Evolutionary conservation across 2,329 filamentous ascomycete genomes (phyloP).

Genomic region (Shiraia sp.): DNA sequence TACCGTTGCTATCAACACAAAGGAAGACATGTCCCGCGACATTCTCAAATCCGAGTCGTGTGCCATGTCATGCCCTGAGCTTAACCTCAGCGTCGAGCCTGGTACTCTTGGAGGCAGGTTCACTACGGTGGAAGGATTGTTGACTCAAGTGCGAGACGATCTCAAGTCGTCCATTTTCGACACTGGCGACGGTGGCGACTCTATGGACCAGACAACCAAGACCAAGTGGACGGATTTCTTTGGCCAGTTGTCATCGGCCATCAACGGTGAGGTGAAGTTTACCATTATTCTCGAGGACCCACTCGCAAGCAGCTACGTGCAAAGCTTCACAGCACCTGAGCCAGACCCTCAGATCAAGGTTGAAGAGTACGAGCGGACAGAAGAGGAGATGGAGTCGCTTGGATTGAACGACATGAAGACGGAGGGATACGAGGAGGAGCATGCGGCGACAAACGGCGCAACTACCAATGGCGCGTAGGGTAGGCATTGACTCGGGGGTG

Average conservation of each 20-base stretch:
- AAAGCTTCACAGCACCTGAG: conserved; percentile 78
- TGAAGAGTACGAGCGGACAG: conserved; percentile 83
- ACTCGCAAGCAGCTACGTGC: conserved; percentile 89
- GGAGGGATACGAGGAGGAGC: conserved; percentile 73
- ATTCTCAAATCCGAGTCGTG: conserved; percentile 97
- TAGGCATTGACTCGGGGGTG: conserved; percentile 1
- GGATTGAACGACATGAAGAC: conserved; percentile 91
- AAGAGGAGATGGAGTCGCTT: conserved; percentile 91
- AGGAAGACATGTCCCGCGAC: conserved; percentile 81
- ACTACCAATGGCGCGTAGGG: conserved; percentile 19
- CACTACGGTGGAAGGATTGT: conserved; percentile 91
- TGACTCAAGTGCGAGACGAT: conserved; percentile 91
- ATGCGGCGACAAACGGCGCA: conserved; percentile 30
- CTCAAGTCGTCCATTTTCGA: conserved; percentile 87
- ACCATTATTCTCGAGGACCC: conserved; percentile 85
- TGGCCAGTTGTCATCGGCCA: conserved; percentile 71
- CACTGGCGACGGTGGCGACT: conserved; percentile 76
- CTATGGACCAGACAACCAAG: conserved; percentile 68
- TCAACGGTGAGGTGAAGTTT: conserved; percentile 78
- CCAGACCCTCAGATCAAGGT: conserved; percentile 81
- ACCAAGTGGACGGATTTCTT: conserved; percentile 83
- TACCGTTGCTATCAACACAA: conserved; percentile 69
- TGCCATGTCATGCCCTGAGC: conserved; percentile 81
- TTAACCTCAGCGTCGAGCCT: conserved; percentile 84
- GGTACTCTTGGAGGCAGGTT: conserved; percentile 95